A percentile compares a stretch with the other conserved stretches of the same genome.
phyloP scores from a whole-genome alignment of 805 yeast genomes.

The Pichia gijzeniarum region DNA sequence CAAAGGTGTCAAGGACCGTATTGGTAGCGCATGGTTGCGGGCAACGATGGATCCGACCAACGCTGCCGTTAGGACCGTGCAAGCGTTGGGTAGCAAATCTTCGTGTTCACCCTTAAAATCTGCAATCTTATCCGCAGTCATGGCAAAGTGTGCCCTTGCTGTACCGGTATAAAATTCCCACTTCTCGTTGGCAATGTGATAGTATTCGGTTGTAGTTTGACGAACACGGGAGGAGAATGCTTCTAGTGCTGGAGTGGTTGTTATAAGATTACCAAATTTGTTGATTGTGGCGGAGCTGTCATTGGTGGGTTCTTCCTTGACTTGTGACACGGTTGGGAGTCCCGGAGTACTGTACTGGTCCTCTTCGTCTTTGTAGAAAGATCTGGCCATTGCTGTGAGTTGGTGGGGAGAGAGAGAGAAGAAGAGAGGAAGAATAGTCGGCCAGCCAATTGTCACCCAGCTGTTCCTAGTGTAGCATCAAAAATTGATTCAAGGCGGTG shows the following conservation, averaged over 20 bases:
- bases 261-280: slow-evolving; percentile 47
- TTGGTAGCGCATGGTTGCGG: slow-evolving; percentile 39
- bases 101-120: slow-evolving; percentile 46
- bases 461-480: no score
- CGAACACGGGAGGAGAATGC: slow-evolving; percentile 36
- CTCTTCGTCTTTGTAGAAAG: slow-evolving; percentile 50
- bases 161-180: slow-evolving; percentile 42
- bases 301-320: neutral
- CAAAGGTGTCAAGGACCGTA: slow-evolving; percentile 47
- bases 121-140: slow-evolving; percentile 28
- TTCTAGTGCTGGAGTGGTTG: slow-evolving; percentile 44
- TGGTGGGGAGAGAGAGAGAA: no score
- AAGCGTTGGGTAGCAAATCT: slow-evolving; percentile 48
- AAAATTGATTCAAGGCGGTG: no score
- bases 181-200: slow-evolving; percentile 37
- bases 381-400: slow-evolving; percentile 29
- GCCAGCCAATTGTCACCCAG: no score
- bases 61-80: slow-evolving; percentile 49
- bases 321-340: slow-evolving; percentile 23
- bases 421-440: no score
- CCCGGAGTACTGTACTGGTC: slow-evolving; percentile 44
- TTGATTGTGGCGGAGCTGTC: slow-evolving; percentile 16
- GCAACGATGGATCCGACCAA: slow-evolving; percentile 52
- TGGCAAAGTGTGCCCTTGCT: slow-evolving; percentile 35
- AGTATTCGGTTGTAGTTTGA: slow-evolving; percentile 32